phyloP scores from a whole-genome alignment of 768 basidiomycete genomes.

The Polyporus arcularius region DNA sequence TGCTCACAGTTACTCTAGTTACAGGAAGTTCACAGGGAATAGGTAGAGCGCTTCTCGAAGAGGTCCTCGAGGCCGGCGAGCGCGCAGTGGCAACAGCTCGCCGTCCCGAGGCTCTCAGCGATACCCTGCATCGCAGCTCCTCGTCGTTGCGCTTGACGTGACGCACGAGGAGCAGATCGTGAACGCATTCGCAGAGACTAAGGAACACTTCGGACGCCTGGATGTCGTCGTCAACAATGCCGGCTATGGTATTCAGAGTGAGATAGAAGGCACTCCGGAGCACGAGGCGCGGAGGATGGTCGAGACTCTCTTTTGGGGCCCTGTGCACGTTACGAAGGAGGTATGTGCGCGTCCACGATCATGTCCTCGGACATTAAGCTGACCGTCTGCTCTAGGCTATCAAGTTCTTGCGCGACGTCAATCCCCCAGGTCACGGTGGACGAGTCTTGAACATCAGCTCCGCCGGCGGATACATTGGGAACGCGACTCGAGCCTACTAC shows the following conservation, averaged over 20 bases:
- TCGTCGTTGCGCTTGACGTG: constrained; percentile 35
- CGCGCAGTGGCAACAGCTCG: constrained; percentile 37
- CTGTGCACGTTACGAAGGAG: constrained; percentile 39
- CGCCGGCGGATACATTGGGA: constrained; percentile 33
- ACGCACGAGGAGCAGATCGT: constrained; percentile 23
- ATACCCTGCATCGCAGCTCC: constrained; percentile 29
- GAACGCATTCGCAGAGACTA: constrained; percentile 10
- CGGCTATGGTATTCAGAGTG: constrained; percentile 28
- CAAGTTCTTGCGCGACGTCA: constrained; percentile 19
- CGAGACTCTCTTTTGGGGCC: constrained; percentile 48
- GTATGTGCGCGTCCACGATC: constrained; percentile 22
- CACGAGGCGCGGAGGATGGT: constrained; percentile 36
- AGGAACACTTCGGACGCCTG: constrained; percentile 28
- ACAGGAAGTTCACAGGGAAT: constrained; percentile 38
- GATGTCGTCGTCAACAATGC: constrained; percentile 35
- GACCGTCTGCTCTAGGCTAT: constrained; percentile 12
- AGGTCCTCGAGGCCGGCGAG: constrained; percentile 32
- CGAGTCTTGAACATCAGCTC: constrained; percentile 35
- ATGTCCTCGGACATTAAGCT: not conserved
- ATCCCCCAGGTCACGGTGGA: constrained; percentile 16
- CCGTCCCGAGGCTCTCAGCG: constrained; percentile 24
- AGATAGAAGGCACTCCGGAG: constrained; percentile 38
- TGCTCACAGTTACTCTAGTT: constrained; percentile 28
- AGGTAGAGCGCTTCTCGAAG: constrained; percentile 33
- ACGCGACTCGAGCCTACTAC: constrained; percentile 34